Evolutionary conservation across 1,284 basidiomycete species (phyloP).

Genomic region (Malassezia nana): DNA sequence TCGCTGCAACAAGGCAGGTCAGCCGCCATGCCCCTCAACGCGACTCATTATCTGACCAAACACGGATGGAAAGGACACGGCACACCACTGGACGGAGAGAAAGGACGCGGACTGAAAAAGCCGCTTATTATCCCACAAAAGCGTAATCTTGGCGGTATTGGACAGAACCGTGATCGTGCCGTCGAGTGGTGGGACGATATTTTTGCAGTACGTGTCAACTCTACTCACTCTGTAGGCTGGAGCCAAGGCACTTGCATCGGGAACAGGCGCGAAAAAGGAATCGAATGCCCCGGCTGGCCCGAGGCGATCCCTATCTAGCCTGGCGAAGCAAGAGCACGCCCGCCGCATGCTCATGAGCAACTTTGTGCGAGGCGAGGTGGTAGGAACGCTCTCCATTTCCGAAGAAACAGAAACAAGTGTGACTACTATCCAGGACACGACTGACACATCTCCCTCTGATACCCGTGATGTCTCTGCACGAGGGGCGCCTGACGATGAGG

Average conservation of each 20-base stretch:
- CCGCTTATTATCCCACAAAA: slow-evolving; percentile 43
- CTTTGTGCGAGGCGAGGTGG: slow-evolving; percentile 35
- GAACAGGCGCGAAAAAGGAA: not conserved
- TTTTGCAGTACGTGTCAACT: slow-evolving; percentile 26
- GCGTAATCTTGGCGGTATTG: slow-evolving; percentile 38
- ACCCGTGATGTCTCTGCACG: not conserved
- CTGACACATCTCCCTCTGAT: not conserved
- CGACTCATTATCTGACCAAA: slow-evolving; percentile 28
- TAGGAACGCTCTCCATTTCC: slow-evolving; percentile 1
- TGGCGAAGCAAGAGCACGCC: slow-evolving; percentile 41
- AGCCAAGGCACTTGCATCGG: slow-evolving; percentile 32
- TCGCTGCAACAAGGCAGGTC: not conserved
- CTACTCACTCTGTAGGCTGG: slow-evolving; percentile 19
- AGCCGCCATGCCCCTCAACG: slow-evolving; percentile 37
- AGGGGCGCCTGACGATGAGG: too few relatives aligned
- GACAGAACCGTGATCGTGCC: slow-evolving; percentile 43
- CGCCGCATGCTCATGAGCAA: slow-evolving; percentile 38
- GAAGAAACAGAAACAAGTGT: slow-evolving; percentile 6
- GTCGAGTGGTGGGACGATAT: slow-evolving; percentile 48
- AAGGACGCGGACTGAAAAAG: slow-evolving; percentile 42
- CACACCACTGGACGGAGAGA: slow-evolving; percentile 35
- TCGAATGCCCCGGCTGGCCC: slow-evolving; percentile 15
- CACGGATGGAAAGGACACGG: slow-evolving; percentile 46
- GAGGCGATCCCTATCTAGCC: slow-evolving; percentile 27
- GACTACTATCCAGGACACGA: not conserved